These are phyloP conservation scores for Hordeum marinum DNA, from an alignment of 176 grass and related monocot genomes.

Conservation along the genomic window DNA sequence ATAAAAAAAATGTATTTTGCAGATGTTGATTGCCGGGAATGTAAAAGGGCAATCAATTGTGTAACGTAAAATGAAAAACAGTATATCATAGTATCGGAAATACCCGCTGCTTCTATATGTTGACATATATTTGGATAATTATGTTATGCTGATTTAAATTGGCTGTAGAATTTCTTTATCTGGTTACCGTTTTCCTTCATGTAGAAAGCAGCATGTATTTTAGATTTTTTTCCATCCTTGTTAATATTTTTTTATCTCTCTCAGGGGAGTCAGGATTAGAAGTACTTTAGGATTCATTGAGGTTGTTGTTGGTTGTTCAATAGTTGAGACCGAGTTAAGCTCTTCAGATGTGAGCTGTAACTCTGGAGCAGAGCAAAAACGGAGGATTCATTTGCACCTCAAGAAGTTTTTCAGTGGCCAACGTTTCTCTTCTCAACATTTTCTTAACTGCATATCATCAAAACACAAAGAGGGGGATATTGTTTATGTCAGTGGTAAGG, in stretches of 20 bases:
- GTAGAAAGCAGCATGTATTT: slow-evolving; percentile 19
- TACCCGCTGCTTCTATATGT: background rate
- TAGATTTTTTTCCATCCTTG: slow-evolving; percentile 27
- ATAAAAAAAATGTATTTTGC: background rate
- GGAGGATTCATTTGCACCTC: slow-evolving; percentile 82
- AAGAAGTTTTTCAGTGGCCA: slow-evolving; percentile 70
- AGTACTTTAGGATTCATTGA: slow-evolving; percentile 60
- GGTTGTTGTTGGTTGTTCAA: slow-evolving; percentile 66
- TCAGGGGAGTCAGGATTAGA: slow-evolving; percentile 57
- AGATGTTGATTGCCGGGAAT: slow-evolving; percentile 2
- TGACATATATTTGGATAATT: background rate
- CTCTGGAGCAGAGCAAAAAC: slow-evolving; percentile 36
- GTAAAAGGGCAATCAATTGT: background rate
- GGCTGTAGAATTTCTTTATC: slow-evolving; percentile 4
- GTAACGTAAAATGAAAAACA: background rate
- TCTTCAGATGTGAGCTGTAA: slow-evolving; percentile 39
- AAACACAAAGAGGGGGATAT: slow-evolving; percentile 80
- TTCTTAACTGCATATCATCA: slow-evolving; percentile 70
- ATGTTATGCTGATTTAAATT: background rate
- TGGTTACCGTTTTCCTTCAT: slow-evolving; percentile 14
- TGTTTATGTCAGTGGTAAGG: slow-evolving; percentile 93
- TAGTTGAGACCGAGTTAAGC: slow-evolving; percentile 40
- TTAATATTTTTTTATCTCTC: slow-evolving; percentile 21
- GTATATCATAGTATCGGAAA: slow-evolving; percentile 17
- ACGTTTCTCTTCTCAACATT: slow-evolving; percentile 50